phyloP scores from a whole-genome alignment of 495 filamentous ascomycete genomes.

The Penicillium fimorum region DNA sequence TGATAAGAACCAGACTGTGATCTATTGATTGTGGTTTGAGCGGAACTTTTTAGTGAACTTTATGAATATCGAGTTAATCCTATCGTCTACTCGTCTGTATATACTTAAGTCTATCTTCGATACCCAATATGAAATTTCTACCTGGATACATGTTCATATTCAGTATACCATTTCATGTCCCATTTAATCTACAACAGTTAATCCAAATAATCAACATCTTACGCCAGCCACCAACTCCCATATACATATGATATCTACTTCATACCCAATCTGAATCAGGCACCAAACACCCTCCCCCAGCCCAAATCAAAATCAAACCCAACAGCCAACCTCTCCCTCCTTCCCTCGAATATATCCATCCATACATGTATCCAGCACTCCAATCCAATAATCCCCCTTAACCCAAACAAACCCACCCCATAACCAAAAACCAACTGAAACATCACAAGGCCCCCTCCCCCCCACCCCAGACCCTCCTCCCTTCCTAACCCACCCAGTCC shows the following conservation, averaged over 20 bases:
- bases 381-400: neutral
- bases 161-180: neutral
- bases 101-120: conserved; percentile 7
- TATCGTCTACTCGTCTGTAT: conserved; percentile 1
- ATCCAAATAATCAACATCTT: neutral
- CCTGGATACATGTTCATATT: neutral
- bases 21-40: conserved; percentile 18
- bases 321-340: neutral
- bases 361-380: neutral
- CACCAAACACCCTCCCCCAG: neutral
- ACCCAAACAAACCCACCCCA: neutral
- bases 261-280: neutral
- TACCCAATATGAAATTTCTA: conserved; percentile 16
- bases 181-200: neutral
- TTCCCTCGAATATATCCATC: no score
- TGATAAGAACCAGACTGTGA: conserved; percentile 47
- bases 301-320: neutral
- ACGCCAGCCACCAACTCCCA: neutral
- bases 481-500: conserved; percentile 17
- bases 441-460: conserved; percentile 9
- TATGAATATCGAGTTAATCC: neutral
- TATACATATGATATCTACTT: neutral
- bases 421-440: neutral
- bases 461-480: conserved; percentile 6
- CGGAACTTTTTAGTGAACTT: neutral